A percentile compares a stretch with the other conserved stretches of the same genome.
Evolutionary conservation across 169 alveolate genomes (phyloP).

Genomic region (Miamiensis avidus): DNA sequence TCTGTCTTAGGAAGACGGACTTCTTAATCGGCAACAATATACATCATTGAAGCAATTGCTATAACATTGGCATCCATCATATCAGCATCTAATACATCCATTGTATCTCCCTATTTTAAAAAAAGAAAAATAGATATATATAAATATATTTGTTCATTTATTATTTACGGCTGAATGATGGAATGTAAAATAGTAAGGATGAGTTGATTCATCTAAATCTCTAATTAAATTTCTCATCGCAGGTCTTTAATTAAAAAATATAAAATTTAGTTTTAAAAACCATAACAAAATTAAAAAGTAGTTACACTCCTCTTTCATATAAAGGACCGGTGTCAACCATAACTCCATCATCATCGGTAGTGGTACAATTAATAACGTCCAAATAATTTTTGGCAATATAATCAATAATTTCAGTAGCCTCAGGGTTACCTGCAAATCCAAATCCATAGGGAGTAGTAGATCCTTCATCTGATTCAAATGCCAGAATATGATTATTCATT

Average conservation of each 20-base stretch:
- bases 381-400: neutral
- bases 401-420: neutral
- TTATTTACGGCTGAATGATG: slow-evolving; percentile 52
- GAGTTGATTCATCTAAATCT: slow-evolving; percentile 23
- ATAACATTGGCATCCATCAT: too few relatives aligned
- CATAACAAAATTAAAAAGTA: too few relatives aligned
- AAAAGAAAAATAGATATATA: too few relatives aligned
- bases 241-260: too few relatives aligned
- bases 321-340: slow-evolving; percentile 18
- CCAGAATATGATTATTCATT: slow-evolving; percentile 30
- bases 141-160: too few relatives aligned
- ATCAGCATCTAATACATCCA: too few relatives aligned
- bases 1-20: too few relatives aligned
- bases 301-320: slow-evolving; percentile 20
- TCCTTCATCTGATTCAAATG: slow-evolving; percentile 38
- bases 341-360: slow-evolving; percentile 1
- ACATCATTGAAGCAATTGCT: too few relatives aligned
- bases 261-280: too few relatives aligned
- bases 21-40: too few relatives aligned
- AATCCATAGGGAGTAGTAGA: slow-evolving; percentile 44
- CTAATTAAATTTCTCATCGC: slow-evolving; percentile 33
- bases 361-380: neutral
- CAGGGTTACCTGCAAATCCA: slow-evolving; percentile 23
- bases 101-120: too few relatives aligned
- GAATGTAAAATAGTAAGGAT: slow-evolving; percentile 32